Evolutionary conservation across 805 yeast species (phyloP).

Genomic region (Barnettozyma sp.): DNA sequence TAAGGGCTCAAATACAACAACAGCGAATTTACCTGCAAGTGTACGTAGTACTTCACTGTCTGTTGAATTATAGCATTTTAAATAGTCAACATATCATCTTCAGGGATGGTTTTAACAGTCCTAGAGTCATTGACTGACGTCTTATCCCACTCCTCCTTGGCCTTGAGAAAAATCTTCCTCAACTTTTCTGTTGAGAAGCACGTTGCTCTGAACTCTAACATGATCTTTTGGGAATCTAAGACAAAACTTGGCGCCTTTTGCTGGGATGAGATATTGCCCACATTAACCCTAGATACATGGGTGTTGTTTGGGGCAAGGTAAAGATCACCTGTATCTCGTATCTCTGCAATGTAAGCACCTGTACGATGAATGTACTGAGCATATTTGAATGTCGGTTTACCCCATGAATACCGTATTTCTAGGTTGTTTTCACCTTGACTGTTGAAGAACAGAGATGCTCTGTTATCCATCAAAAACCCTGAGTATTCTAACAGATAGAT

Average conservation of each 20-base stretch:
- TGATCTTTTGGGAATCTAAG: conserved; percentile 65
- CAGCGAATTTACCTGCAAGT: too few species aligned
- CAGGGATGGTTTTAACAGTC: conserved; percentile 10
- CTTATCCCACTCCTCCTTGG: conserved; percentile 40
- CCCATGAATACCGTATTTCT: conserved; percentile 86
- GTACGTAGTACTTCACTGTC: background rate
- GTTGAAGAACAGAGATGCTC: conserved; percentile 61
- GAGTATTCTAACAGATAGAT: conserved; percentile 58
- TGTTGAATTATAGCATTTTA: background rate
- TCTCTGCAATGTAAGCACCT: conserved; percentile 86
- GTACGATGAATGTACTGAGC: conserved; percentile 87
- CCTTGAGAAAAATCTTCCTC: conserved; percentile 50
- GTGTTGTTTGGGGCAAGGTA: conserved; percentile 84
- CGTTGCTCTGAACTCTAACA: conserved; percentile 57
- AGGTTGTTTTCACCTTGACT: conserved; percentile 39
- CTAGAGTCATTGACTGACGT: conserved; percentile 1
- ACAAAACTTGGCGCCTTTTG: conserved; percentile 29
- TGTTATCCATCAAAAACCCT: conserved; percentile 76
- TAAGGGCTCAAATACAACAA: too few species aligned
- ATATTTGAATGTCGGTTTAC: conserved; percentile 69
- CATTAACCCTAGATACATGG: conserved; percentile 67
- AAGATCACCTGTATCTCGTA: conserved; percentile 69
- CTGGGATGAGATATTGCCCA: conserved; percentile 30
- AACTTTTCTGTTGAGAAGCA: conserved; percentile 49
- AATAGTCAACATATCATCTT: conserved; percentile 10